These are phyloP conservation scores for Inga leiocalycina DNA, from an alignment of 306 rosid genomes.

Conservation along the genomic window DNA sequence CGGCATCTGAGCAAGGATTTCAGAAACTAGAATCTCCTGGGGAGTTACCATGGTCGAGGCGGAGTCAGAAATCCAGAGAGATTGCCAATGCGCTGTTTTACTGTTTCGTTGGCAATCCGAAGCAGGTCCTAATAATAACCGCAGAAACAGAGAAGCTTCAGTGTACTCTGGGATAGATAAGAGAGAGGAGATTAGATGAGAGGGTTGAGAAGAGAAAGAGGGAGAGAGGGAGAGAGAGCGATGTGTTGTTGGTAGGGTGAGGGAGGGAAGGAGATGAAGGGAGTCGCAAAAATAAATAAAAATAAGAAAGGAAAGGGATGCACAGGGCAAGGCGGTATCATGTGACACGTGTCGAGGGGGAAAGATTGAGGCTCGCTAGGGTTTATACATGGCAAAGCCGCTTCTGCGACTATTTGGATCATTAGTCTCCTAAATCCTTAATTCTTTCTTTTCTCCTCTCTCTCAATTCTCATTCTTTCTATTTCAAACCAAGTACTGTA, in stretches of 20 bases:
- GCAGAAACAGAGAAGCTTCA: neutral
- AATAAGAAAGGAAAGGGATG: conserved; percentile 12
- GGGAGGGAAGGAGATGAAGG: neutral
- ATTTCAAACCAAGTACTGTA: neutral
- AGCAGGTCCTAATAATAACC: neutral
- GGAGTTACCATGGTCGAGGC: neutral
- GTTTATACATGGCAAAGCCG: conserved; percentile 32
- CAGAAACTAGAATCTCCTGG: conserved; percentile 40
- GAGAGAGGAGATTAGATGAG: neutral
- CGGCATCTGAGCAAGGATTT: conserved; percentile 39
- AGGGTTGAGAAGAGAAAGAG: neutral
- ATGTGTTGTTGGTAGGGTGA: neutral
- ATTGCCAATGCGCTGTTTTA: neutral
- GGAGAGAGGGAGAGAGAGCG: neutral
- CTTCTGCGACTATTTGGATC: neutral
- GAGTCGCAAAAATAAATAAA: neutral
- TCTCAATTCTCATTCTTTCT: neutral
- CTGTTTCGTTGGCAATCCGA: neutral
- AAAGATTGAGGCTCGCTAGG: conserved; percentile 51
- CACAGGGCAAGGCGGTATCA: conserved; percentile 10
- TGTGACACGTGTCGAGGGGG: conserved; percentile 50
- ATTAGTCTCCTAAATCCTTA: neutral
- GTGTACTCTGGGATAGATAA: neutral
- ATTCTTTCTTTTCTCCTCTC: neutral
- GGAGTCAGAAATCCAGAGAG: neutral